Conservation (phyloP, 768 basidiomycete genomes). For the Phylloporus arenicola region DNA sequence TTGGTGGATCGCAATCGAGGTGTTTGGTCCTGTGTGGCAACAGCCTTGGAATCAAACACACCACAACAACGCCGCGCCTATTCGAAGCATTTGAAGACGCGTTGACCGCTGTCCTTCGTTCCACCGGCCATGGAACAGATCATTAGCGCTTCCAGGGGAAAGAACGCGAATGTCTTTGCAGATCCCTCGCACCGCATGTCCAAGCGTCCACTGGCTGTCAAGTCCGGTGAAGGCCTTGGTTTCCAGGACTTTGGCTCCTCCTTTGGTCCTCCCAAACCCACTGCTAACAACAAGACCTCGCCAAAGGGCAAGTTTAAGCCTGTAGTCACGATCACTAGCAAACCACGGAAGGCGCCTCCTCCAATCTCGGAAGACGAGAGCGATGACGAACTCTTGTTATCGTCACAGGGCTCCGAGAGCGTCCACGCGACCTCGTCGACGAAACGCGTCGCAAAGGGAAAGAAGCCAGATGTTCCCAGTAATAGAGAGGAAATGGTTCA, state of each 20-base stretch:
- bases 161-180: background rate
- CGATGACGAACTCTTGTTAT: slow-evolving; percentile 27
- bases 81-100: slow-evolving; percentile 1
- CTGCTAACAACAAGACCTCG: background rate
- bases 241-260: slow-evolving; percentile 25
- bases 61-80: slow-evolving; percentile 26
- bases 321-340: background rate
- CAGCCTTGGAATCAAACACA: slow-evolving; percentile 23
- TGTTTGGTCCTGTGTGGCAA: slow-evolving; percentile 10
- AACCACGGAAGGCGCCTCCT: background rate
- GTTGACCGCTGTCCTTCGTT: background rate
- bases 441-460: slow-evolving; percentile 14
- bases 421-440: slow-evolving; percentile 6
- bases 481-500: slow-evolving; percentile 9
- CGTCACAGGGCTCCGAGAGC: slow-evolving; percentile 18
- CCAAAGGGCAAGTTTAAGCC: slow-evolving; percentile 11
- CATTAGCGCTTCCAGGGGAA: background rate
- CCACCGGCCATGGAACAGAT: slow-evolving; percentile 23
- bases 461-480: background rate
- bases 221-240: slow-evolving; percentile 22
- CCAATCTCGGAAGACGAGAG: slow-evolving; percentile 14
- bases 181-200: slow-evolving; percentile 21
- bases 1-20: too few species aligned
- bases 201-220: slow-evolving; percentile 20
- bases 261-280: slow-evolving; percentile 8